A percentile compares a stretch with the other conserved stretches of the same genome.
Conservation (phyloP, 23 red algal species). For the Gracilaria vermiculophylla region DNA sequence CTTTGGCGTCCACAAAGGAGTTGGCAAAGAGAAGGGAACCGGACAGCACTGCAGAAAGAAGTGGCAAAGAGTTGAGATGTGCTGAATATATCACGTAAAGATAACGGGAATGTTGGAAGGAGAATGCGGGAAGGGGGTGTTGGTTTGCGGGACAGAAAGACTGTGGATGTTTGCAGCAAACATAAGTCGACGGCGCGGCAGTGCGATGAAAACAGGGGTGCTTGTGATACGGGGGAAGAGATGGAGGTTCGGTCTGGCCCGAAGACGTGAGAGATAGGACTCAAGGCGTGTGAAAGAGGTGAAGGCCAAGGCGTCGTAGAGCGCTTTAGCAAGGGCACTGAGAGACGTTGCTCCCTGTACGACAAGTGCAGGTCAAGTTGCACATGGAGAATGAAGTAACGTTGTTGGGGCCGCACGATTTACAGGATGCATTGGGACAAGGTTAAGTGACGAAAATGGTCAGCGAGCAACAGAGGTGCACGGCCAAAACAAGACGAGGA, state of each 20-base stretch:
- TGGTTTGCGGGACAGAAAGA: not conserved
- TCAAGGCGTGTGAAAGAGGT: not conserved
- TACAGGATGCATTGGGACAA: not conserved
- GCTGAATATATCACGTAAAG: not conserved
- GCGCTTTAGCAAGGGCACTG: not conserved
- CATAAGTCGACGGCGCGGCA: not conserved
- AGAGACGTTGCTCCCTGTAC: not conserved
- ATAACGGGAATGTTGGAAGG: not conserved
- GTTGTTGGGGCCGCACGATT: not conserved
- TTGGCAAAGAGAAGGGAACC: not conserved
- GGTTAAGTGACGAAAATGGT: not conserved
- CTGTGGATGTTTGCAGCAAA: slow-evolving; percentile 7
- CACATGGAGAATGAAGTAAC: not conserved
- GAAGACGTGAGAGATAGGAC: not conserved
- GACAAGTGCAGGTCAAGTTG: not conserved
- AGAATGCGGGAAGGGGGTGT: not conserved
- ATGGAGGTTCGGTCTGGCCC: not conserved
- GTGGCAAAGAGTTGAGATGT: not conserved
- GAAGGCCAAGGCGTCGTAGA: not conserved
- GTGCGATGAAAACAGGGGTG: not conserved
- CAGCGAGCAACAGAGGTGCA: not conserved
- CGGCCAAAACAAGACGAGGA: too few relatives aligned
- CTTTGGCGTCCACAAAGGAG: not conserved
- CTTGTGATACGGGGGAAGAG: not conserved
- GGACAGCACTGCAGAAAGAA: not conserved